These are phyloP conservation scores for Hortaea werneckii DNA, from an alignment of 2,329 filamentous ascomycete species.

Conservation along the genomic window DNA sequence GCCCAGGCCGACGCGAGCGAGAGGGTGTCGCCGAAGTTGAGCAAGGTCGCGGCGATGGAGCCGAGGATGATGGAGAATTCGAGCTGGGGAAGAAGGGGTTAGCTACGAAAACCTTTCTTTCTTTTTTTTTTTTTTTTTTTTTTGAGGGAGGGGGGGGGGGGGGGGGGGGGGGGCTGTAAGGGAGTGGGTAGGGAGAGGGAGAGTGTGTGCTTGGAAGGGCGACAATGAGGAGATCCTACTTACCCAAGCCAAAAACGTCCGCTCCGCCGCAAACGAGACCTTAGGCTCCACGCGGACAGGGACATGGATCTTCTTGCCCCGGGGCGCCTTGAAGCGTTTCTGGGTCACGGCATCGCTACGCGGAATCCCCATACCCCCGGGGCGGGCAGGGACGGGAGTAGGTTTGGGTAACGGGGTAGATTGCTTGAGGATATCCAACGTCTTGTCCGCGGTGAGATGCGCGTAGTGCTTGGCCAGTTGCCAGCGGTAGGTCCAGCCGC, in stretches of 20 bases:
- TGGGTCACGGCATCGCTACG: constrained; percentile 25
- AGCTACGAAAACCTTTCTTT: background rate
- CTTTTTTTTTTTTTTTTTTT: too few species aligned
- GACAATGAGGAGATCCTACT: too few species aligned
- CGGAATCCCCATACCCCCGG: constrained; percentile 35
- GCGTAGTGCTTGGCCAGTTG: constrained; percentile 43
- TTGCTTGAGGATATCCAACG: constrained; percentile 26
- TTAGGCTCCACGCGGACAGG: constrained; percentile 94
- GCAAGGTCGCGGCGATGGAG: constrained; percentile 70
- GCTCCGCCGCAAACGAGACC: constrained; percentile 91
- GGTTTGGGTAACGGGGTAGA: constrained; percentile 29
- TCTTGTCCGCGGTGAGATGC: constrained; percentile 32
- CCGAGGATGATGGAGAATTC: constrained; percentile 94
- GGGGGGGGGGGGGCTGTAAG: background rate
- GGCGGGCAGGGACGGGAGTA: constrained; percentile 32
- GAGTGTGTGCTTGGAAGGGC: background rate
- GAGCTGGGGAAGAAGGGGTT: constrained; percentile 50
- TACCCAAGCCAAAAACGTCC: constrained; percentile 91
- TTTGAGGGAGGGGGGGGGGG: too few species aligned
- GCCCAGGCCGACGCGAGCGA: constrained; percentile 53
- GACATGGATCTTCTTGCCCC: constrained; percentile 84
- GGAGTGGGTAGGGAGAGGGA: too few species aligned
- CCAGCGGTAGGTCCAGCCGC: constrained; percentile 65
- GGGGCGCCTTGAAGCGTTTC: constrained; percentile 57
- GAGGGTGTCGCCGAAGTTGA: constrained; percentile 63